phyloP scores from a whole-genome alignment of 2,329 filamentous ascomycete genomes.

The Colletotrichum endophyticum region DNA sequence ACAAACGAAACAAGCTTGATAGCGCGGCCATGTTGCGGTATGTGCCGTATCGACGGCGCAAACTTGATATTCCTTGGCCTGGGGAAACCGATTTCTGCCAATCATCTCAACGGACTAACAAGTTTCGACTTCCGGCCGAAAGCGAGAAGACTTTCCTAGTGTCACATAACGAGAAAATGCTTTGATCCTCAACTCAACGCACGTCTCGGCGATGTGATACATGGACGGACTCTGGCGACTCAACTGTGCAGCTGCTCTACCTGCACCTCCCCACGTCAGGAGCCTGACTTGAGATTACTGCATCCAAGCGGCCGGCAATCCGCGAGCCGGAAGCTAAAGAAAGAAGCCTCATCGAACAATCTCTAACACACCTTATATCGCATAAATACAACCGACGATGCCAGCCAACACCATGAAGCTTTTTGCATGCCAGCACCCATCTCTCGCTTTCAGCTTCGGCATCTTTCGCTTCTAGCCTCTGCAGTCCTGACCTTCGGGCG shows the following conservation, averaged over 20 bases:
- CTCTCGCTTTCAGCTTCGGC: slow-evolving; percentile 10
- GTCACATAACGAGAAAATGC: neutral
- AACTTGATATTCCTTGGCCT: neutral
- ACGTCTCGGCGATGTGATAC: slow-evolving; percentile 19
- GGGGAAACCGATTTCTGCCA: neutral
- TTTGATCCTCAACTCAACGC: slow-evolving; percentile 17
- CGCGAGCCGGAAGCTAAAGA: slow-evolving; percentile 19
- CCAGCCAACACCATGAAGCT: neutral
- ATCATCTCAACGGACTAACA: neutral
- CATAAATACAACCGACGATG: slow-evolving; percentile 5
- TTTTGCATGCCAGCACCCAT: neutral
- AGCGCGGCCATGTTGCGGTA: neutral
- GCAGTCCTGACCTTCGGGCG: slow-evolving; percentile 9
- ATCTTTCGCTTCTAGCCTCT: slow-evolving; percentile 6
- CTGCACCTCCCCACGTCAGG: neutral
- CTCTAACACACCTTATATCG: neutral
- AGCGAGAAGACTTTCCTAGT: neutral
- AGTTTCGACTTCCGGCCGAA: neutral
- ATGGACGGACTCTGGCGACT: slow-evolving; percentile 17
- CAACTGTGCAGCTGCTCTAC: neutral
- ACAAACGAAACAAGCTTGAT: neutral
- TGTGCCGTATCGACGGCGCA: neutral
- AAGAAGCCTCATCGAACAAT: slow-evolving; percentile 19
- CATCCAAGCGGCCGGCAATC: slow-evolving; percentile 18
- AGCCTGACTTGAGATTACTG: slow-evolving; percentile 2